Evolutionary conservation across 2,329 filamentous ascomycete genomes (phyloP), one percentile per base, ranked within the genome.

Genomic region (Penicillium capsulatum): DNA sequence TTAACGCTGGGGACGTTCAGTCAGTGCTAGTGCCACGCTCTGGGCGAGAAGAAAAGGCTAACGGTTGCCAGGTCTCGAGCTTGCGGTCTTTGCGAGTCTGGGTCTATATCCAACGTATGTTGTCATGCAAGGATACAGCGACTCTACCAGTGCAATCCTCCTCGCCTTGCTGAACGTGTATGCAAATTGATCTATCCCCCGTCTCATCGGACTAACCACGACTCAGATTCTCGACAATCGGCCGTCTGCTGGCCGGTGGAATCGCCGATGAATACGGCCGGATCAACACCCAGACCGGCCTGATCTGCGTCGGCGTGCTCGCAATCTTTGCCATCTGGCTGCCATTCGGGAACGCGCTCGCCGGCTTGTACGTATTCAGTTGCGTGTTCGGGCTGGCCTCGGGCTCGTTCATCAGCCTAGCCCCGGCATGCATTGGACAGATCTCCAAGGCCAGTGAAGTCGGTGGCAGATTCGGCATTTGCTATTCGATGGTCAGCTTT

Each of bases 401-500:
- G 0, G 71, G 72, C 0, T 69, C 69, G 0, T 74, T 72, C 45
- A 59, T 75, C 30, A 69, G 67, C 8, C 59, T 73, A 1, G 63
- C 66, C 1, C 49, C 60, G 17, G 71, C 71, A 0, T 74, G 72
- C 16, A 63, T 75, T 38, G 69, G 70, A 1, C 68, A 73, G 34
- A 65, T 72, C 3, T 74, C 70, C 13, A 63, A 68, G 15, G 61
- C 68, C 0, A 71, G 70, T 33, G 67, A 74, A 32, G 72, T 72
- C 29, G 71, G 71, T 6, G 56, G 68, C 42, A 67, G 68, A 15
- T 71, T 63, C 57, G 72, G 73, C 1, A 72, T 72, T 2, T 69
- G 68, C 54, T 74, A 74, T 47, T 72, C 71, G 10, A 52, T 74
- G 16, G 68, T 69, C 9, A 70, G 67, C 27, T 67, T 75, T 39